phyloP scores from a whole-genome alignment of 805 yeast species.

The Nakazawaea pomicola region DNA sequence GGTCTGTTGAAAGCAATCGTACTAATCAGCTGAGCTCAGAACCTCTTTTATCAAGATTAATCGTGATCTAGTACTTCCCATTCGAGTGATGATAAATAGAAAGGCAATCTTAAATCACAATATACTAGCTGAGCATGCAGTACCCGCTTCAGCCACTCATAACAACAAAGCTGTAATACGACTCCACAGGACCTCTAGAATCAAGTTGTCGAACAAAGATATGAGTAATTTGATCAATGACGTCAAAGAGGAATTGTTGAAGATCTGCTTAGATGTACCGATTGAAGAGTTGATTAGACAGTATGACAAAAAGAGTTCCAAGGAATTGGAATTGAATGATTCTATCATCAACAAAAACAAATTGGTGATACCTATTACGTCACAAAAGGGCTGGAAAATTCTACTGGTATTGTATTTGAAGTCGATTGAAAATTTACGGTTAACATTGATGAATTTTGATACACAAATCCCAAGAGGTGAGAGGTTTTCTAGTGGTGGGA shows the following conservation, averaged over 20 bases:
- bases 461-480: neutral
- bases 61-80: slow-evolving; percentile 5
- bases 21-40: no score
- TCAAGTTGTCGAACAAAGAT: slow-evolving; percentile 10
- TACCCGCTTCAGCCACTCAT: slow-evolving; percentile 7
- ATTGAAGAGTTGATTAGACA: slow-evolving; percentile 4
- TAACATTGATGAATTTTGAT: neutral
- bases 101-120: slow-evolving; percentile 11
- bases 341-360: slow-evolving; percentile 4
- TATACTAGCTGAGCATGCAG: slow-evolving; percentile 7
- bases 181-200: slow-evolving; percentile 7
- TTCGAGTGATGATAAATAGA: slow-evolving; percentile 9
- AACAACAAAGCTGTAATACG: slow-evolving; percentile 9
- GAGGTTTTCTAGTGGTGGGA: slow-evolving; percentile 7
- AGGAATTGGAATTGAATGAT: slow-evolving; percentile 9
- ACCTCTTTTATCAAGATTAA: slow-evolving; percentile 11
- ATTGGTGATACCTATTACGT: slow-evolving; percentile 3
- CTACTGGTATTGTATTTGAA: slow-evolving; percentile 1
- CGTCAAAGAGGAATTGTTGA: slow-evolving; percentile 3
- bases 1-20: no score
- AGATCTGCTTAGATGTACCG: slow-evolving; percentile 4
- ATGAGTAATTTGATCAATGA: slow-evolving; percentile 9
- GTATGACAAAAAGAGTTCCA: neutral
- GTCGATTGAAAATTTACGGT: slow-evolving; percentile 5
- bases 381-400: slow-evolving; percentile 13